Evolutionary conservation across 345 rosid genomes (phyloP), one percentile per base, ranked within the genome.

Genomic region (Cardiospermum halicacabum): DNA sequence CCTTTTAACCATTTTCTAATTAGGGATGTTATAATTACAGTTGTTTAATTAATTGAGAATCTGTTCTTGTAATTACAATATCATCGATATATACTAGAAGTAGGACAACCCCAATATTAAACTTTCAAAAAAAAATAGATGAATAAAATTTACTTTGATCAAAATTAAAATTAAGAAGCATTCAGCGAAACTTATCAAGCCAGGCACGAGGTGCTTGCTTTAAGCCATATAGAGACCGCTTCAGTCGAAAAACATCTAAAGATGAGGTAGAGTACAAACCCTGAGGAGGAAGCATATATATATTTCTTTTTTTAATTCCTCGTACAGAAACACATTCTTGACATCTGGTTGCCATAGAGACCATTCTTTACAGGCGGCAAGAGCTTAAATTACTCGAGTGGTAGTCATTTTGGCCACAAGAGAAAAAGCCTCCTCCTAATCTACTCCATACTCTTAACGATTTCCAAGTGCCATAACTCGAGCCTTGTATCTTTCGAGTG

Each of bases 21-120:
- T n/a, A n/a, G n/a, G n/a, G n/a, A n/a, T n/a, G n/a, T n/a, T n/a
- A n/a, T n/a, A n/a, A n/a, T n/a, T n/a, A n/a, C n/a, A 48, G 12
- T 15, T 11, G 62, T 15, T 58, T 3, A 58, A 40, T 63, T 7
- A 48, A 18, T 3, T 18, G 16, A 10, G 11, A 40, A 26, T 45
- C 32, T 11, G 2, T 11, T 9, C 64, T 22, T 0, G 31, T 58
- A 16, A 39, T 51, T 0, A 64, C 36, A 11, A 8, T 34, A n/a
- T 70, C 2, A 3, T 63, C 68, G 3, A 63, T 39, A 63, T 70
- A 64, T 3, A 63, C 19, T 1, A 65, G 7, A 6, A 57, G 22
- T 0, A 55, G 0, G 12, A 56, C 4, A 15, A 62, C 11, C 10
- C 60, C 9, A 13, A 0, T 19, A 39, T 37, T 2, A 50, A 16